Evolutionary conservation across 2,329 filamentous ascomycete species (phyloP), one percentile per base, ranked within the genome.

Genomic region (Cercospora sesami): DNA sequence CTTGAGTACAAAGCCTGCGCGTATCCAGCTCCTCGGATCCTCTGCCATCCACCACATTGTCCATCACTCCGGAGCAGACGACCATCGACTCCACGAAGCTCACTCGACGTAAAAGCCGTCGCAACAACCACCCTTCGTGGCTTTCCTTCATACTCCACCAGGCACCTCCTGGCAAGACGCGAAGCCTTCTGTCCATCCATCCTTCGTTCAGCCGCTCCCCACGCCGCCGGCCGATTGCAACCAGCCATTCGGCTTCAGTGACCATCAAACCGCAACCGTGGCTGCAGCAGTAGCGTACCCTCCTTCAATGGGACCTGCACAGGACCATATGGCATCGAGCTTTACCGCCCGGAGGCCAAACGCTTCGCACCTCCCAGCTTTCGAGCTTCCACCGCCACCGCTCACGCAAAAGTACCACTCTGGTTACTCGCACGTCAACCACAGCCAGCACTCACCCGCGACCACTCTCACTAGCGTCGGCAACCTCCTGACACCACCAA

Each of bases 261-360:
- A 75, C 68, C 72, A 69, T 61, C 70, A 83, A 74, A 81, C 81
- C 80, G 83, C 79, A 83, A 87, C 83, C 81, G 85, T 89, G 87
- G 87, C 87, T 83, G 84, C 87, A 78, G 85, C 86, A 75, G 85
- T 87, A 77, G 83, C 86, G 75, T 85, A 84, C 75, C 83, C 85
- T 78, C 81, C 84, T 77, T 86, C 85, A 78, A 90, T 89, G 87
- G 85, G 87, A 81, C 82, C 86, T 78, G 83, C 84, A 77, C 80
- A 87, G 77, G 86, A 89, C 79, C 82, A 82, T 78, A 85, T 89
- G 82, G 84, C 86, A 74, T 84, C 86, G 77, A 90, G 90, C 81
- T 89, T 93, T 78, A 87, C 89, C 73, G 85, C 89, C 79, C 87
- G 91, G 75, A 87, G 90, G 79, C 87, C 89, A 76, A 90, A 90